A percentile compares a stretch with the other conserved stretches of the same genome.
Conservation (phyloP, 2,329 filamentous ascomycete species). For the Phoma sp. region DNA sequence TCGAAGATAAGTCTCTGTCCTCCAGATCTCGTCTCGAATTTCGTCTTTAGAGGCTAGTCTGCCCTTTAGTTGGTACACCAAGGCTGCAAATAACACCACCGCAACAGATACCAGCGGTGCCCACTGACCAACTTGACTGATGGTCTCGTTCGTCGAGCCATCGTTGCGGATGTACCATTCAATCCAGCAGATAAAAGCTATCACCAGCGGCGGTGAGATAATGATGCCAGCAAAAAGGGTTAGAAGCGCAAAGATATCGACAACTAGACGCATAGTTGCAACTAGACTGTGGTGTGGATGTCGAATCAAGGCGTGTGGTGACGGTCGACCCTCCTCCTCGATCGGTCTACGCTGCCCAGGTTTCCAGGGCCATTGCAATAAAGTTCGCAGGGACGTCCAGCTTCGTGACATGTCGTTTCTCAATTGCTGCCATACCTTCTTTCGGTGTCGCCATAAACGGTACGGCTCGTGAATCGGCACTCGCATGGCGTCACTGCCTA, state of each 20-base stretch:
- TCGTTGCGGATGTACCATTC: slow-evolving; percentile 25
- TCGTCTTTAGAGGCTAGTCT: not conserved
- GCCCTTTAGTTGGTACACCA: slow-evolving; percentile 7
- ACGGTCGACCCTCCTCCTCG: not conserved
- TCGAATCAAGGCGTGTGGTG: not conserved
- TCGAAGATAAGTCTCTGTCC: slow-evolving; percentile 25
- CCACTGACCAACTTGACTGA: slow-evolving; percentile 20
- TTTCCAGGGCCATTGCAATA: not conserved
- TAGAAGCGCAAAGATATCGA: slow-evolving; percentile 2
- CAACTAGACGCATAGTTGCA: not conserved
- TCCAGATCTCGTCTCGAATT: not conserved
- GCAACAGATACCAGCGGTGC: slow-evolving; percentile 8
- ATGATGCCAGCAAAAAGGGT: slow-evolving; percentile 12
- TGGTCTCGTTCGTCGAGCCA: slow-evolving; percentile 14
- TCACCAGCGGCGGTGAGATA: slow-evolving; percentile 9
- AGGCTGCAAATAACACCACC: slow-evolving; percentile 10
- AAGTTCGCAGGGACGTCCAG: not conserved
- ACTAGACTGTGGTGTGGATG: not conserved
- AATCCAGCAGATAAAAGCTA: slow-evolving; percentile 22
- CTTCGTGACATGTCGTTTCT: slow-evolving; percentile 1
- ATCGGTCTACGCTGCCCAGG: not conserved
- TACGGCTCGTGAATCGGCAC: slow-evolving; percentile 14
- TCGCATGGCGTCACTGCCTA: slow-evolving; percentile 15
- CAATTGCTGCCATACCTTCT: slow-evolving; percentile 5
- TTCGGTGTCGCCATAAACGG: slow-evolving; percentile 5